Conservation (phyloP, 2,329 filamentous ascomycete genomes). For the Bertia moriformis region DNA sequence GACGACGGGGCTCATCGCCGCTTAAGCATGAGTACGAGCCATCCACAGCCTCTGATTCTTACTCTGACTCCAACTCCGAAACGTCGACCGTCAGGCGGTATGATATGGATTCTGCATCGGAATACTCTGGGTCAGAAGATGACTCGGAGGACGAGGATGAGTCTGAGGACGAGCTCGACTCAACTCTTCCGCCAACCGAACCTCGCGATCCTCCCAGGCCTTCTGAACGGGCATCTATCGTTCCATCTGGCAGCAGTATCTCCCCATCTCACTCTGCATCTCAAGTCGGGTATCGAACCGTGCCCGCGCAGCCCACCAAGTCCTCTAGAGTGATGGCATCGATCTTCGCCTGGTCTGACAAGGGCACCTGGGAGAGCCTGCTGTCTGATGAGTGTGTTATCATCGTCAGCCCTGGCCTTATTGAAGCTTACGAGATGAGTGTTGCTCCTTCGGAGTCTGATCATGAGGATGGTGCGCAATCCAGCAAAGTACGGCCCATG, state of each 20-base stretch:
- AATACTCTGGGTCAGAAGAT: background rate
- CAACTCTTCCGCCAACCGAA: conserved; percentile 29
- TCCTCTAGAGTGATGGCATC: background rate
- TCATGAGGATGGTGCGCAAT: background rate
- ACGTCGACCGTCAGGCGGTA: background rate
- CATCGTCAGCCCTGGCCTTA: background rate
- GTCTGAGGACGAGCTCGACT: conserved; percentile 8
- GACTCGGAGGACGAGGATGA: conserved; percentile 11
- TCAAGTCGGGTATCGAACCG: background rate
- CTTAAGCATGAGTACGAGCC: conserved; percentile 59
- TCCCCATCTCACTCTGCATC: background rate
- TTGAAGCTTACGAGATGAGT: background rate
- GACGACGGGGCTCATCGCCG: conserved; percentile 50
- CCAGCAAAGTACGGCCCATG: background rate
- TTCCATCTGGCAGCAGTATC: background rate
- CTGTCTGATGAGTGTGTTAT: background rate
- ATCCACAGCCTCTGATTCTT: conserved; percentile 18
- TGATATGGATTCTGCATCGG: background rate
- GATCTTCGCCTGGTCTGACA: conserved; percentile 1
- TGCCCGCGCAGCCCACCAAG: background rate
- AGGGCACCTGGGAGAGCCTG: background rate
- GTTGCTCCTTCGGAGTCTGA: background rate
- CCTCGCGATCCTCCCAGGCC: conserved; percentile 4
- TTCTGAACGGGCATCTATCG: background rate
- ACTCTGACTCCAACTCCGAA: background rate